Conservation (phyloP, 1,284 basidiomycete genomes). For the Tilletia walkeri region DNA sequence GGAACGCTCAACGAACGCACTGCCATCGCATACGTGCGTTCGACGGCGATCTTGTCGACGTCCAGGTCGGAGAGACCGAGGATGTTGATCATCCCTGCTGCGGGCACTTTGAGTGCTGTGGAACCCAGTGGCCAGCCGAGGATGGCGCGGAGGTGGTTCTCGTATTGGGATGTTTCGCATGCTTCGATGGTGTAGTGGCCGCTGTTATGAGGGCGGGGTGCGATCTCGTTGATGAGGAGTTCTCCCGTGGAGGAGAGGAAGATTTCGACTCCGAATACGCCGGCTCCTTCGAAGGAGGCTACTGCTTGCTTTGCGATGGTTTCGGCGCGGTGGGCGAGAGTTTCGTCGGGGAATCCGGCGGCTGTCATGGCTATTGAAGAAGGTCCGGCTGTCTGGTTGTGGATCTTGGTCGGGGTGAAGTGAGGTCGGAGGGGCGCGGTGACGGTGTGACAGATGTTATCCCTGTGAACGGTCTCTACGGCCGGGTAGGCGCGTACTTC, state of each 20-base stretch:
- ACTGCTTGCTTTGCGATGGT: conserved; percentile 79
- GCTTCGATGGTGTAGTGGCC: conserved; percentile 99
- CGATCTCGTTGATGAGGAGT: conserved; percentile 93
- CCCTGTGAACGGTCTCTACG: conserved; percentile 92
- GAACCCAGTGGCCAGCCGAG: conserved; percentile 85
- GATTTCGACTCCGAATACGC: conserved; percentile 97
- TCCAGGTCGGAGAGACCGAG: conserved; percentile 60
- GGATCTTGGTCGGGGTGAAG: conserved; percentile 20
- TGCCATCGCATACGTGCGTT: conserved; percentile 50
- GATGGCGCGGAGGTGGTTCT: conserved; percentile 96
- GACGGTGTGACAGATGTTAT: conserved; percentile 91
- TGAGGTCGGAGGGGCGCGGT: conserved; percentile 67
- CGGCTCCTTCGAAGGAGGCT: conserved; percentile 76
- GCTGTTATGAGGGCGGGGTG: conserved; percentile 97
- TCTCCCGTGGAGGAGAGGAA: conserved; percentile 84
- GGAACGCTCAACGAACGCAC: conserved; percentile 60
- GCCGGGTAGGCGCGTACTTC: conserved; percentile 81
- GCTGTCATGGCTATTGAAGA: conserved; percentile 23
- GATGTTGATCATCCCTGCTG: conserved; percentile 91
- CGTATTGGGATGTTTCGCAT: conserved; percentile 92
- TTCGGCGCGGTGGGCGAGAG: conserved; percentile 67
- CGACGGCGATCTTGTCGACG: conserved; percentile 45
- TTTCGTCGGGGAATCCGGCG: conserved; percentile 56
- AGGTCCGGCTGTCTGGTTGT: conserved; percentile 21
- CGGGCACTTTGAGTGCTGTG: conserved; percentile 80